Conservation (phyloP, 257 asterid genomes). For the Penstemon davidsonii region DNA sequence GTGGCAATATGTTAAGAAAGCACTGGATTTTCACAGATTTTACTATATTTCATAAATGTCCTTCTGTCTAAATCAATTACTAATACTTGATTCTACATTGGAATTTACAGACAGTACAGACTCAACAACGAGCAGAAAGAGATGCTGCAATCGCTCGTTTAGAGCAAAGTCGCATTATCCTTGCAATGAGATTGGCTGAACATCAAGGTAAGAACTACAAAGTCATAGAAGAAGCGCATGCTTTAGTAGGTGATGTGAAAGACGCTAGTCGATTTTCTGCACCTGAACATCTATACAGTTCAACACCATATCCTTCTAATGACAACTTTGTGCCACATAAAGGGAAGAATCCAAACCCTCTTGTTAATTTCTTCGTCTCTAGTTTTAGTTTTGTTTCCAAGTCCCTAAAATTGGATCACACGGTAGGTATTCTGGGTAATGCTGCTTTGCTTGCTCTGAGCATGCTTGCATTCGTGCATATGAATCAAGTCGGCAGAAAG, state of each 20-base stretch:
- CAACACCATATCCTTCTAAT: conserved; percentile 40
- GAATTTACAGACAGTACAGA: conserved; percentile 65
- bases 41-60: background rate
- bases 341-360: conserved; percentile 44
- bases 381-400: conserved; percentile 55
- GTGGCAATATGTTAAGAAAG: too few species aligned
- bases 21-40: background rate
- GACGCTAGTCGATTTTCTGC: conserved; percentile 62
- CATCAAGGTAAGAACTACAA: conserved; percentile 88
- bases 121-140: conserved; percentile 85
- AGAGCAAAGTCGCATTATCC: conserved; percentile 86
- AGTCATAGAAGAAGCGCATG: conserved; percentile 92
- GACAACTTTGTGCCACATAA: conserved; percentile 32
- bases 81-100: conserved; percentile 9
- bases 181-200: conserved; percentile 95
- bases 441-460: conserved; percentile 89
- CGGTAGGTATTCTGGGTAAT: conserved; percentile 82
- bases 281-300: conserved; percentile 52
- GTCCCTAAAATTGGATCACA: conserved; percentile 63
- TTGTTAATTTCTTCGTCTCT: conserved; percentile 50
- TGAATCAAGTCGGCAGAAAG: conserved; percentile 55
- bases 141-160: conserved; percentile 88
- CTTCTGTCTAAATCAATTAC: background rate
- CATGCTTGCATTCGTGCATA: conserved; percentile 77
- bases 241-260: conserved; percentile 77